Evolutionary conservation across 1,284 basidiomycete genomes (phyloP), one percentile per base, ranked within the genome.

Genomic region (Cutaneotrichosporon mucoides): DNA sequence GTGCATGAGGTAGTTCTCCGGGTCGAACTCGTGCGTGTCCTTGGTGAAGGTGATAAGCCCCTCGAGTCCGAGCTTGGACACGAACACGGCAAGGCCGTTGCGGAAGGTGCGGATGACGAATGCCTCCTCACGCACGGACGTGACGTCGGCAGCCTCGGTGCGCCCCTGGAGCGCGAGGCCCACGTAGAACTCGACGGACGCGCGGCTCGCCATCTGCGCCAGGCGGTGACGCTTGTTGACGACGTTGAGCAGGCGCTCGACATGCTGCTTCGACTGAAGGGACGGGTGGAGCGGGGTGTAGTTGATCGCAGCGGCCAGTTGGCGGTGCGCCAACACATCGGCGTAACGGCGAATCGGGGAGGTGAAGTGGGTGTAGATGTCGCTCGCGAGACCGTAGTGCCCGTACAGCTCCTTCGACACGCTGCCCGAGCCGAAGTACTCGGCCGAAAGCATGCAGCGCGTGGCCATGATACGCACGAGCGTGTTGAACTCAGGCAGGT

Each of bases 381-480:
- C 85, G 68, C 86, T 94, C 0, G 96, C 96, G 15, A 99, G 84
- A 56, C 96, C 96, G 74, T 99, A 99, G 78, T 99, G 96, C 1
- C 89, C 88, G 74, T 97, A 99, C 0, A 91, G 88, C 68, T 97
- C 93, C 60, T 88, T 85, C 0, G 88, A 86, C 4, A 98, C 92
- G 67, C 89, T 92, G 8, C 96, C 96, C 0, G 93, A 89, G 73
- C 91, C 93, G 79, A 99, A 98, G 78, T 99, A 99, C 76, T 99
- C 96, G 35, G 96, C 96, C 0, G 93, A 88, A 15, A 98, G 82
- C 96, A 99, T 98, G 76, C 96, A 99, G 15, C 96, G 83, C 1
- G 96, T 99, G 2, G 96, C 94, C 93, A 99, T 98, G 77, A 99
- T 98, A 47, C 96, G 87, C 49, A 99, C 94, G 11, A 99, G 84